phyloP scores from a whole-genome alignment of 345 rosid species.

The Linum lewisii region DNA sequence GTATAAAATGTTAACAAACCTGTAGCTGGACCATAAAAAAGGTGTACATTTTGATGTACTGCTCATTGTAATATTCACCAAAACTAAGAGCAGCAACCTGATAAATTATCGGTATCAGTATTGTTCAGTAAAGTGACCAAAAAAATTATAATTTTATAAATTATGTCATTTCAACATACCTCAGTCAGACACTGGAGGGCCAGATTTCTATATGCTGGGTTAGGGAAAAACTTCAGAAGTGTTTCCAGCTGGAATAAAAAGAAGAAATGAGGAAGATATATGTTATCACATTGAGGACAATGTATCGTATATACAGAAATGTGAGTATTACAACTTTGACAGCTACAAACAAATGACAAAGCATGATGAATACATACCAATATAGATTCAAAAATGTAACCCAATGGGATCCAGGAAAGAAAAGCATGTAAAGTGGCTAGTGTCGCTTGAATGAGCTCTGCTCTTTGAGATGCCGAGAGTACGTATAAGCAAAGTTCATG shows the following conservation, averaged over 20 bases:
- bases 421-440: constrained; percentile 95
- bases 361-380: constrained; percentile 40
- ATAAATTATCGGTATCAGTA: constrained; percentile 1
- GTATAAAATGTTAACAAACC: constrained; percentile 28
- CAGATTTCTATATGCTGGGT: constrained; percentile 79
- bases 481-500: constrained; percentile 96
- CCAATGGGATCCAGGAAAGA: constrained; percentile 98
- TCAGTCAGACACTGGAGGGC: constrained; percentile 94
- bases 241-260: constrained; percentile 69
- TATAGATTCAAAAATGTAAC: constrained; percentile 97
- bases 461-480: constrained; percentile 90
- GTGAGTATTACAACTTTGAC: constrained; percentile 8
- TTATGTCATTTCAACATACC: constrained; percentile 30
- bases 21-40: constrained; percentile 78
- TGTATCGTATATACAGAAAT: neutral
- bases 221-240: constrained; percentile 74
- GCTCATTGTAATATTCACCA: constrained; percentile 76
- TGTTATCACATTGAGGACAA: neutral
- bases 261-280: neutral
- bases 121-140: neutral
- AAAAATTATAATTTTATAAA: neutral
- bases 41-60: constrained; percentile 72
- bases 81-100: constrained; percentile 90
- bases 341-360: constrained; percentile 9
- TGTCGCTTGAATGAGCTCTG: constrained; percentile 90